Evolutionary conservation across 768 basidiomycete species (phyloP), one percentile per base, ranked within the genome.

Genomic region (Sporobolomyces phaffii): DNA sequence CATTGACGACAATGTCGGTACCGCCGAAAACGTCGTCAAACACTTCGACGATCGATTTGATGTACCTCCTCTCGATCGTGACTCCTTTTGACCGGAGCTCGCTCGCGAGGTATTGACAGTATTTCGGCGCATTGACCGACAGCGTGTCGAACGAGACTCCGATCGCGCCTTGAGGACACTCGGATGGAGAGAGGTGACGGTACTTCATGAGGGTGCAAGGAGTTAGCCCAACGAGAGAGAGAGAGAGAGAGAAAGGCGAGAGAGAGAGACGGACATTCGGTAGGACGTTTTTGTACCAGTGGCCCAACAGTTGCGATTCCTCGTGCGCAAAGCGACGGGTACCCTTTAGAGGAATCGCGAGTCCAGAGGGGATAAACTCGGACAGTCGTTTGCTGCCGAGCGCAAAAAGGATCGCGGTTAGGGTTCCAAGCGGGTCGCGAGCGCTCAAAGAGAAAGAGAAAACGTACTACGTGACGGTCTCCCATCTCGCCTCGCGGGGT

Each of bases 1-100:
- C 84, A 59, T 86, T 86, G 62, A 86, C 76, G 18, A 86, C 77
- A n/a, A 82, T 71, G 40, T 79, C 78, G 20, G 75, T 69, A 5
- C 74, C 60, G 1, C 79, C 78, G 0, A 79, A 43, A 33, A 9
- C 78, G 1, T 80, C 47, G n/a, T 77, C 75, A 43, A 80, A 79
- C 13, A 81, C 80, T 54, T 84, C 81, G 61, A 80, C 81, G 60
- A 85, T 68, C 51, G 80, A 81, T 28, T 72, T 75, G 26, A 85
- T 74, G 28, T 77, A 73, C 40, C 77, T 78, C 60, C 79, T 79
- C 48, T 81, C 74, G 75, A 86, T 81, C 15, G 75, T 75, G 40
- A 83, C 82, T 17, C 81, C 81, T 13, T 77, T 77, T 26, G 74
- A 68, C 18, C 72, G 64, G 40, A 83, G 73, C 64, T 81, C 75